Percentiles rank a stretch among this genome's conserved stretches.
These are phyloP conservation scores for Manihot esculenta DNA, from an alignment of 441 rosid species.

Conservation along the genomic window DNA sequence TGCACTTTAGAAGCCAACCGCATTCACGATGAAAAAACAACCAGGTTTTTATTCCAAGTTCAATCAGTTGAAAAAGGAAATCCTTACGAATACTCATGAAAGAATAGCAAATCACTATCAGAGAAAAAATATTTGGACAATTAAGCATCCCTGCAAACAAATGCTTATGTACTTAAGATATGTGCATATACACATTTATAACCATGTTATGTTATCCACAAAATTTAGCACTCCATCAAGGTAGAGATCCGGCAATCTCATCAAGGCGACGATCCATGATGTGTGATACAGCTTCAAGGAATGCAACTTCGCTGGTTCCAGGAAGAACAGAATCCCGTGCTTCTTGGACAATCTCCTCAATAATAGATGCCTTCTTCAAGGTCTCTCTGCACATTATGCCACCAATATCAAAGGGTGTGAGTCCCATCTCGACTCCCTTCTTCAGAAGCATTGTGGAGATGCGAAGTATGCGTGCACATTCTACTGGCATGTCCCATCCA, in stretches of 20 bases:
- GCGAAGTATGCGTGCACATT: constrained; percentile 53
- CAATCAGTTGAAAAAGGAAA: background rate
- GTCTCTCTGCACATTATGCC: constrained; percentile 70
- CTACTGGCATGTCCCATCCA: constrained; percentile 65
- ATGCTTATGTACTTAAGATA: constrained; percentile 10
- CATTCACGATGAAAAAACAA: constrained; percentile 3
- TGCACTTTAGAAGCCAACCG: background rate
- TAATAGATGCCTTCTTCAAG: constrained; percentile 39
- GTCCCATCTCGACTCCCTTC: constrained; percentile 70
- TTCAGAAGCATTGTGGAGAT: constrained; percentile 80
- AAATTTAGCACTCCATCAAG: constrained; percentile 21
- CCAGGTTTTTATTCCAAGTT: background rate
- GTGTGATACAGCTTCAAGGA: constrained; percentile 40
- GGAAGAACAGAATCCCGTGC: constrained; percentile 50
- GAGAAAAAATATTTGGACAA: background rate
- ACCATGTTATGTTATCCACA: constrained; percentile 14
- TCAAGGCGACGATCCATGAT: constrained; percentile 49
- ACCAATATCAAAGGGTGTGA: constrained; percentile 68
- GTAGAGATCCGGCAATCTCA: constrained; percentile 29
- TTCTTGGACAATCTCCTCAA: constrained; percentile 52
- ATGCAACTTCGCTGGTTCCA: constrained; percentile 43
- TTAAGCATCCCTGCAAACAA: background rate
- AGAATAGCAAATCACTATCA: too few species aligned
- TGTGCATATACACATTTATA: constrained; percentile 10
- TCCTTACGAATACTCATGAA: too few species aligned